These are phyloP conservation scores for Avena eriantha DNA, from an alignment of 176 grass and related monocot genomes.

Conservation along the genomic window DNA sequence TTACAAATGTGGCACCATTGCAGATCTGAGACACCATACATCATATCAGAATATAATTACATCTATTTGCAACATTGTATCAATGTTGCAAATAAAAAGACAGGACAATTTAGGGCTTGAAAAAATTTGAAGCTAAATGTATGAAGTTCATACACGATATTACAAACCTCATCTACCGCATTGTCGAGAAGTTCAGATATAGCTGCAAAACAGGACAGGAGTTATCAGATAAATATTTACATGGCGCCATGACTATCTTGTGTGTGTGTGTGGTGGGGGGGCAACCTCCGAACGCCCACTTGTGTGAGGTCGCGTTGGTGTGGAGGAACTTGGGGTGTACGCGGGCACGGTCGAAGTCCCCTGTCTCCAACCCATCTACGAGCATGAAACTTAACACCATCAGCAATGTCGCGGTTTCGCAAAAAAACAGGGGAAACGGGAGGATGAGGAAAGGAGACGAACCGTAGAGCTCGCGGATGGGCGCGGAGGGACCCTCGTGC, in stretches of 20 bases:
- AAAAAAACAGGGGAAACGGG: neutral
- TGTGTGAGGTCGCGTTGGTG: slow-evolving; percentile 94
- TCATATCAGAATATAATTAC: slow-evolving; percentile 41
- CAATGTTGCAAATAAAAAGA: neutral
- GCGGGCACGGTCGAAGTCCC: slow-evolving; percentile 78
- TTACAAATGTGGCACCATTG: slow-evolving; percentile 92
- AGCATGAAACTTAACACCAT: slow-evolving; percentile 12
- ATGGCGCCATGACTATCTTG: neutral
- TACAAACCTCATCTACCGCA: slow-evolving; percentile 93
- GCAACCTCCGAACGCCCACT: slow-evolving; percentile 94
- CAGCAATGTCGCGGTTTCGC: neutral
- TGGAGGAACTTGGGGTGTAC: slow-evolving; percentile 97
- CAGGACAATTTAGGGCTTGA: neutral
- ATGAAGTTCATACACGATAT: neutral
- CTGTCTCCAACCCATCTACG: slow-evolving; percentile 59
- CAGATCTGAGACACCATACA: slow-evolving; percentile 60
- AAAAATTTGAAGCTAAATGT: slow-evolving; percentile 5
- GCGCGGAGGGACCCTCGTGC: slow-evolving; percentile 42
- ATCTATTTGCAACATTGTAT: neutral
- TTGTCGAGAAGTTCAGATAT: slow-evolving; percentile 97
- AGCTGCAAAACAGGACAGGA: slow-evolving; percentile 61
- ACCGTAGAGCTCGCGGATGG: slow-evolving; percentile 44
- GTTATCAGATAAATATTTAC: slow-evolving; percentile 31
- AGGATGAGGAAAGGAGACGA: neutral
- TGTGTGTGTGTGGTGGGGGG: neutral